Evolutionary conservation across 306 rosid genomes (phyloP).

Genomic region (Quillaja saponaria): DNA sequence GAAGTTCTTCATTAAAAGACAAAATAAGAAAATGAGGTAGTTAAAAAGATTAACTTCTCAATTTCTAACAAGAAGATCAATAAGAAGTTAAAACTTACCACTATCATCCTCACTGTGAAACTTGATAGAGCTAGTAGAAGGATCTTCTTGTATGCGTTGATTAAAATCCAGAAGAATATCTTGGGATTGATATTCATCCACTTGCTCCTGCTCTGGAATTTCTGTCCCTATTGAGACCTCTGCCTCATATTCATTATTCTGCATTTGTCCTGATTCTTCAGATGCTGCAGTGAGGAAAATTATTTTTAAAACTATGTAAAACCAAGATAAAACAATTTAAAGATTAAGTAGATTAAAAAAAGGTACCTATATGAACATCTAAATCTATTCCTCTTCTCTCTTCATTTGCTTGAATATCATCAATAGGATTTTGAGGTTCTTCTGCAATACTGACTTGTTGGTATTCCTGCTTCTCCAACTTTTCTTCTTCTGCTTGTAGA

Average conservation of each 20-base stretch:
- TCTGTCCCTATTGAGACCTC: conserved; percentile 85
- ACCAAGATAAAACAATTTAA: not conserved
- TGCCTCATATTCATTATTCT: conserved; percentile 58
- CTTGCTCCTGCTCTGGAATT: conserved; percentile 78
- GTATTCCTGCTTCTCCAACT: conserved; percentile 22
- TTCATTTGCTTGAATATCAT: conserved; percentile 35
- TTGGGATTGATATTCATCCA: conserved; percentile 58
- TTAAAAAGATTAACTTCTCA: not conserved
- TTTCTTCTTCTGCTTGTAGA: conserved; percentile 31
- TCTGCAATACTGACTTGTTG: conserved; percentile 29
- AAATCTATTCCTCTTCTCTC: conserved; percentile 40
- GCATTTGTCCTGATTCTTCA: conserved; percentile 54
- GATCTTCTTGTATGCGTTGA: conserved; percentile 44
- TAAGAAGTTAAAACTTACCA: conserved; percentile 45
- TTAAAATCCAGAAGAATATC: conserved; percentile 34
- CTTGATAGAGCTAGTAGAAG: conserved; percentile 50
- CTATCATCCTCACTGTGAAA: conserved; percentile 36
- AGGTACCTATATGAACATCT: conserved; percentile 57
- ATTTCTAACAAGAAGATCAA: not conserved
- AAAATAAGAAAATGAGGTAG: too few species aligned
- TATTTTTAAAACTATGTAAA: not conserved
- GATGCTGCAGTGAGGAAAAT: conserved; percentile 39
- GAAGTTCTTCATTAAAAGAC: conserved; percentile 46
- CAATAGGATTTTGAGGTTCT: conserved; percentile 40
- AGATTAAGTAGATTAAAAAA: not conserved